A percentile compares a stretch with the other conserved stretches of the same genome.
Conservation (phyloP, 495 filamentous ascomycete genomes). For the Penicillium steckii region DNA sequence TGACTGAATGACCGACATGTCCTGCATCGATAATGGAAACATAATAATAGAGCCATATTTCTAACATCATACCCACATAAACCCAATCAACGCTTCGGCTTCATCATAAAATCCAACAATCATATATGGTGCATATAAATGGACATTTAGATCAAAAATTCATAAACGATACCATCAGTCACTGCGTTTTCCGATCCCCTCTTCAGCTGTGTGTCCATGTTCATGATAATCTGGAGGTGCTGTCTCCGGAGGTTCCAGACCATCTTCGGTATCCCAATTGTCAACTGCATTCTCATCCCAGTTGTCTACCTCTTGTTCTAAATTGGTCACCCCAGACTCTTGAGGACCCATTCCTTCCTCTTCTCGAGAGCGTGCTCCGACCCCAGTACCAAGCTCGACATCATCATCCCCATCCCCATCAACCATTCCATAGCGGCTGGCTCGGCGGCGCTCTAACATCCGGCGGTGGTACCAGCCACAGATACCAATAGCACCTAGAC, state of each 20-base stretch:
- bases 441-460: constrained; percentile 87
- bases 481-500: constrained; percentile 63
- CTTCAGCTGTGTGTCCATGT: neutral
- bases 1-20: neutral
- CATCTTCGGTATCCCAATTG: constrained; percentile 67
- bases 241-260: constrained; percentile 14
- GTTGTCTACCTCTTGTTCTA: constrained; percentile 76
- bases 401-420: constrained; percentile 50
- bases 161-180: constrained; percentile 9
- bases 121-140: neutral
- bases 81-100: constrained; percentile 18
- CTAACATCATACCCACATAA: constrained; percentile 21
- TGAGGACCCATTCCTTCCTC: constrained; percentile 58
- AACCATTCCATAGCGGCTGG: constrained; percentile 68
- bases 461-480: constrained; percentile 91
- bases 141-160: neutral
- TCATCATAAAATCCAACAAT: constrained; percentile 9
- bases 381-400: constrained; percentile 53
- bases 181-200: constrained; percentile 16
- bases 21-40: neutral
- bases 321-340: constrained; percentile 50
- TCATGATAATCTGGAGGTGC: constrained; percentile 24
- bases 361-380: constrained; percentile 46
- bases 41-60: constrained; percentile 7
- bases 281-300: constrained; percentile 83